Conservation (phyloP, 495 filamentous ascomycete species). For the Xylaria intraflava region DNA sequence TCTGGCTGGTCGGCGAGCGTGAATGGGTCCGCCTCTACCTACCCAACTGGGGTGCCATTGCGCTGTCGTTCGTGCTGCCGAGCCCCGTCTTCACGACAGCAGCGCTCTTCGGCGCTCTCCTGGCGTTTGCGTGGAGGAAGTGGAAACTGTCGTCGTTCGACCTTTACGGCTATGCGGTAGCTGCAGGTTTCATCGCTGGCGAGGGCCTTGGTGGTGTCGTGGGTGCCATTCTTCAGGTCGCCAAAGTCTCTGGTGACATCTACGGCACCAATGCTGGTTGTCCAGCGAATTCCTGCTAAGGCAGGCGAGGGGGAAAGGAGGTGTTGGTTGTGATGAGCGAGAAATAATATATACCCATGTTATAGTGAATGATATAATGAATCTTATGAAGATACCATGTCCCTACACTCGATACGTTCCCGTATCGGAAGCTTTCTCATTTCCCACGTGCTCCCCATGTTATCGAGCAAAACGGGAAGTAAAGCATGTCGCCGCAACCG, state of each 20-base stretch:
- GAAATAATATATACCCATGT: conserved; percentile 14
- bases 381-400: conserved; percentile 2
- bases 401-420: background rate
- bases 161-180: conserved; percentile 57
- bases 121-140: conserved; percentile 54
- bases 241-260: conserved; percentile 38
- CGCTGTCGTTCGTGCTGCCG: conserved; percentile 57
- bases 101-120: conserved; percentile 51
- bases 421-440: background rate
- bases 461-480: too few relatives aligned
- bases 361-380: conserved; percentile 1
- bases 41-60: conserved; percentile 63
- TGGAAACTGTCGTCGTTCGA: conserved; percentile 50
- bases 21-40: conserved; percentile 53
- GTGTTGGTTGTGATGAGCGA: background rate
- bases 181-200: conserved; percentile 61
- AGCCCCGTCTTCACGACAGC: conserved; percentile 51
- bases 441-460: background rate
- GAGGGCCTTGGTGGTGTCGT: conserved; percentile 62
- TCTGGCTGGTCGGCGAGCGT: conserved; percentile 46
- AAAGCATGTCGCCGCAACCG: too few relatives aligned
- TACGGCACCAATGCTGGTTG: conserved; percentile 46
- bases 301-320: background rate
- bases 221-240: conserved; percentile 50
- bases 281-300: conserved; percentile 29